phyloP scores from a whole-genome alignment of 768 basidiomycete genomes.

The Cystofilobasidium capitatum region DNA sequence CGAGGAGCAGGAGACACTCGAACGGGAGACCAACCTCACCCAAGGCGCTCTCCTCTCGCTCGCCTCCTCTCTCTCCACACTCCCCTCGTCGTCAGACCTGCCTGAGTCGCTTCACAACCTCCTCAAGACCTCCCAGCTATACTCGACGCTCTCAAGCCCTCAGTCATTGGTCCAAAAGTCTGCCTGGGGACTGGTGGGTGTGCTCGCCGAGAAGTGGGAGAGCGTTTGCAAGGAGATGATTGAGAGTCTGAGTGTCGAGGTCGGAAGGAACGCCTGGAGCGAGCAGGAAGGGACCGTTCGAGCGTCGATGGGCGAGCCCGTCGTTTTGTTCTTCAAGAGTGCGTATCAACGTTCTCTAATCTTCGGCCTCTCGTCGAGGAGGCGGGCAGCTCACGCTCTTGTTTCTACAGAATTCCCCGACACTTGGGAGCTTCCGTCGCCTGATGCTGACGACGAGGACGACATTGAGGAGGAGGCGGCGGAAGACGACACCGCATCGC shows the following conservation, averaged over 20 bases:
- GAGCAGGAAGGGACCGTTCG: constrained; percentile 66
- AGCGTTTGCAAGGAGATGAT: constrained; percentile 41
- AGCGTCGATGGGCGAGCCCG: constrained; percentile 56
- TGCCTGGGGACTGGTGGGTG: constrained; percentile 54
- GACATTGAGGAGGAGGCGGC: constrained; percentile 41
- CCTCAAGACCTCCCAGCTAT: constrained; percentile 15
- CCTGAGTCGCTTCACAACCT: constrained; percentile 32
- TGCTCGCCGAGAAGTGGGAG: constrained; percentile 45
- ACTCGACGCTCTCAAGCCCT: constrained; percentile 60
- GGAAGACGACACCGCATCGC: constrained; percentile 29
- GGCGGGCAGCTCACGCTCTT: constrained; percentile 3
- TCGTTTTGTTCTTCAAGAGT: constrained; percentile 67
- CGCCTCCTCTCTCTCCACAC: constrained; percentile 46
- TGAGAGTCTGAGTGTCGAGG: constrained; percentile 44
- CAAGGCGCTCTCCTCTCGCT: constrained; percentile 4
- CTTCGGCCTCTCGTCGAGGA: not conserved
- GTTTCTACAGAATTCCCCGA: constrained; percentile 49
- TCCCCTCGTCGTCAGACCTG: constrained; percentile 55
- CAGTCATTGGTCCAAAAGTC: constrained; percentile 51
- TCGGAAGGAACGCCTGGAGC: constrained; percentile 43
- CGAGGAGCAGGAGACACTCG: constrained; percentile 23
- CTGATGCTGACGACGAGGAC: constrained; percentile 38
- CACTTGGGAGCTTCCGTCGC: constrained; percentile 53
- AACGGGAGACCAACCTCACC: constrained; percentile 24
- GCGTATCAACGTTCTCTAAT: constrained; percentile 27